Evolutionary conservation across 2,329 filamentous ascomycete genomes (phyloP).

Genomic region (Diaporthe vaccinii): DNA sequence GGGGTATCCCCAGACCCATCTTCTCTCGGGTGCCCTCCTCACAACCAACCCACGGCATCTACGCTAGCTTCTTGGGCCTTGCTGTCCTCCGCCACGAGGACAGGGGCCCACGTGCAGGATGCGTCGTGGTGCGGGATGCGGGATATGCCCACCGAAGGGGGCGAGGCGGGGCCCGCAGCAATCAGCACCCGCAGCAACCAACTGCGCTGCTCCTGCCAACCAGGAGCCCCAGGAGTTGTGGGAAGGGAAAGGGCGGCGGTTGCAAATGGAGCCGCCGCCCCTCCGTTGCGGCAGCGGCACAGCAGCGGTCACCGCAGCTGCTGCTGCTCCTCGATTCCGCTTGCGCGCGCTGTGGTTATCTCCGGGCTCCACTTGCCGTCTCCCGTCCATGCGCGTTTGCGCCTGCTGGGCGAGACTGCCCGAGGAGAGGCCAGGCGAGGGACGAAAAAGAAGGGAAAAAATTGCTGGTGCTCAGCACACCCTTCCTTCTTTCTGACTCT

Average conservation of each 20-base stretch:
- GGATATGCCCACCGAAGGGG: constrained; percentile 12
- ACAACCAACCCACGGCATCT: not conserved
- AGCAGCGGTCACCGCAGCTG: constrained; percentile 16
- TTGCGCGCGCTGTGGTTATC: constrained; percentile 6
- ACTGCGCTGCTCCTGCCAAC: not conserved
- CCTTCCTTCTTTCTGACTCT: not conserved
- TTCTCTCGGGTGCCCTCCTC: not conserved
- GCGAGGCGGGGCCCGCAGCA: not conserved
- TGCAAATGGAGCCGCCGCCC: constrained; percentile 18
- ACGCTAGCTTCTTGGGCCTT: constrained; percentile 8
- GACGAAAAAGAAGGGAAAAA: not conserved
- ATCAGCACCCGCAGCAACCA: constrained; percentile 20
- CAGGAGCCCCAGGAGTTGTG: not conserved
- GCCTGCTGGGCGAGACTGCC: not conserved
- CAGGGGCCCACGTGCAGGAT: not conserved
- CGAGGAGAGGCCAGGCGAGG: not conserved
- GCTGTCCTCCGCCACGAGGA: not conserved
- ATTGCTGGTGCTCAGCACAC: not conserved
- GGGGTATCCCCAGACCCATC: constrained; percentile 17
- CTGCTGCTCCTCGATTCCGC: not conserved
- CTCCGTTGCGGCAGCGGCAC: constrained; percentile 11
- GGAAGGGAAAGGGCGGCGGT: constrained; percentile 1
- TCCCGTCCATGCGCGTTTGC: constrained; percentile 21
- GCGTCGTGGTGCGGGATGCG: not conserved
- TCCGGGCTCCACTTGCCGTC: constrained; percentile 11